Base-by-base conservation (phyloP, 2,329 filamentous ascomycete genomes). In the Phoma herbarum region DNA sequence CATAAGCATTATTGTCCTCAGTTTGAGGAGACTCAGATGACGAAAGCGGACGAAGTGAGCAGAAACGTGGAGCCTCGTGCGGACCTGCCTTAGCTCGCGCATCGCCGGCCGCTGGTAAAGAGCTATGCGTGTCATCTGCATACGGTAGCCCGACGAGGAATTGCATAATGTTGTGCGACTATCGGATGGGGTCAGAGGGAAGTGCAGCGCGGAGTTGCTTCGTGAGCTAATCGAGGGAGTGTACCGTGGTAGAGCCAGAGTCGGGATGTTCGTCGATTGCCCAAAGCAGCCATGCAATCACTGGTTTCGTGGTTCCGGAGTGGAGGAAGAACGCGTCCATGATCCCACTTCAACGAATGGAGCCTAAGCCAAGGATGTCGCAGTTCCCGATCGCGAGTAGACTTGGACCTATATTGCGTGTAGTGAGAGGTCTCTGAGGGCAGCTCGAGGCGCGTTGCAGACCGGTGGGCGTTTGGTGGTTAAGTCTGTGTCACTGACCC, bases 71-170 rank as follows among this genome's bases (percentile, higher is more conserved):
- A 48, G 50, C 18, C 44, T 49, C 31, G 37, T 53, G 50, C 26
- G 41, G 51, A 59, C 45, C 56, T 47, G 56, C 41, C 33, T 22
- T 35, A 46, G 45, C 14, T 45, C 6, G 45, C 45, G 45, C 26
- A 35, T 49, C 39, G 23, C 11, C 41, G 33, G 48, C 29, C 4
- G 29, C 20, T 23, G 26, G 20, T n/a, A 25, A 25, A 18, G 31
- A 14, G 8, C 11, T 51, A 57, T 46, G 53, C 41, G 50, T 51
- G 41, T 41, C 41, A 41, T 45, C 46, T 51, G 53, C 31, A 51
- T 33, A 35, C 14, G 31, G 48, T 35, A 46, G 22, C 26, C 33
- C 23, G 33, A 35, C 16, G 28, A 37, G 11, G 10, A 18, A 16
- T 9, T 28, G 43, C 35, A 35, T 47, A 22, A 23, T 46, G 39